Conservation (phyloP, 441 rosid species). For the Isatis lusitanica region DNA sequence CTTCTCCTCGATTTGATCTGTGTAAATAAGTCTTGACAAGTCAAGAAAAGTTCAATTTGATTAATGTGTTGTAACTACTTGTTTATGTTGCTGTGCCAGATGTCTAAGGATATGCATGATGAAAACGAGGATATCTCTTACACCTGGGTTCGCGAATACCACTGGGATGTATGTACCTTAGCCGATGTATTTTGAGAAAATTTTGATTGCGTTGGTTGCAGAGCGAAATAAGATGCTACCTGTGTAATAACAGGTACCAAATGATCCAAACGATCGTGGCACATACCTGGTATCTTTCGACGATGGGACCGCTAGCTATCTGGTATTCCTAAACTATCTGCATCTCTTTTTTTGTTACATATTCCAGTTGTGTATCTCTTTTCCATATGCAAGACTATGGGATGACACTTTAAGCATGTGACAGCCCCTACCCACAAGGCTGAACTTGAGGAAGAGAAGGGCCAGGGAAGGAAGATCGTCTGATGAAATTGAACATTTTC, state of each 20-base stretch:
- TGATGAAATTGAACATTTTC: constrained; percentile 86
- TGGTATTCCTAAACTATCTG: constrained; percentile 46
- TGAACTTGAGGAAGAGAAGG: constrained; percentile 77
- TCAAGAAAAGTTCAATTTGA: background rate
- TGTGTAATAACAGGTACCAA: constrained; percentile 53
- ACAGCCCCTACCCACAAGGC: constrained; percentile 90
- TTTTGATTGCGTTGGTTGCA: constrained; percentile 9
- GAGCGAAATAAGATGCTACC: constrained; percentile 3
- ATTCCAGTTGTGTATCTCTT: background rate
- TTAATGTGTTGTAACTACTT: constrained; percentile 15
- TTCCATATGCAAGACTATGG: background rate
- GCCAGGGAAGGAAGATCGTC: constrained; percentile 80
- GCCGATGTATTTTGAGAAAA: constrained; percentile 15
- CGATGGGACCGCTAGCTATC: constrained; percentile 71
- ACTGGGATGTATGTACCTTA: constrained; percentile 84
- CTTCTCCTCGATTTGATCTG: background rate
- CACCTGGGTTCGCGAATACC: constrained; percentile 90
- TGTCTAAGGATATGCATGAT: constrained; percentile 75
- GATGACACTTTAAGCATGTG: constrained; percentile 29
- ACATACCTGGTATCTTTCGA: constrained; percentile 83
- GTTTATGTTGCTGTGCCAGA: constrained; percentile 49
- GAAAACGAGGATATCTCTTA: constrained; percentile 76
- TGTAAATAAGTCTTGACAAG: background rate
- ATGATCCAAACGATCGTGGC: constrained; percentile 70
- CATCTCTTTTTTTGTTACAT: constrained; percentile 6